Conservation (phyloP, 208 protist genomes). For the Trypanosomatidae sp. region DNA sequence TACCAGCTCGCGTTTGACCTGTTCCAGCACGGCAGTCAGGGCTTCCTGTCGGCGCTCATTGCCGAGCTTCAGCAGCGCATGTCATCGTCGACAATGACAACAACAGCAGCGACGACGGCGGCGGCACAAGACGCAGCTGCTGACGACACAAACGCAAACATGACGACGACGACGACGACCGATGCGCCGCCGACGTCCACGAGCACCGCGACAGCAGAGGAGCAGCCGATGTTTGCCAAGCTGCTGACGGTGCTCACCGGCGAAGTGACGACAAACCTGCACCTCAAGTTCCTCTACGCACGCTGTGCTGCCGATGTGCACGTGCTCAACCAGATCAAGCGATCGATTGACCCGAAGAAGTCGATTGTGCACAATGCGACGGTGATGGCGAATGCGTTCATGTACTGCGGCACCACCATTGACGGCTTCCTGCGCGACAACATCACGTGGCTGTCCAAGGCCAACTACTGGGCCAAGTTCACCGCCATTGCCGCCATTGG, state of each 20-base stretch:
- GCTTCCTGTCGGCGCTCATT: constrained; percentile 65
- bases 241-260: constrained; percentile 71
- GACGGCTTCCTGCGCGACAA: constrained; percentile 97
- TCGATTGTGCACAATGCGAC: constrained; percentile 89
- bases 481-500: constrained; percentile 93
- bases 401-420: constrained; percentile 97
- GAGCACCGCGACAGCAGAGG: constrained; percentile 1
- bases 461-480: constrained; percentile 98
- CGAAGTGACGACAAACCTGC: constrained; percentile 84
- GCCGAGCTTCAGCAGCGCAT: constrained; percentile 19
- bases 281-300: constrained; percentile 94
- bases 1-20: constrained; percentile 86
- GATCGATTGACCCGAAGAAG: constrained; percentile 47
- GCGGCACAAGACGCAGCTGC: background rate
- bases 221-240: constrained; percentile 33
- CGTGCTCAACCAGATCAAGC: constrained; percentile 94
- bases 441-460: constrained; percentile 91
- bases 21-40: constrained; percentile 78
- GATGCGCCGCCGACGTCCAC: background rate
- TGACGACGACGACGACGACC: background rate
- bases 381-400: constrained; percentile 94
- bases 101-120: background rate
- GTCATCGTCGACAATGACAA: background rate
- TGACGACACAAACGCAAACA: background rate
- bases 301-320: constrained; percentile 91